Evolutionary conservation across 257 asterid species (phyloP).

Genomic region (Solanum gandarillasii): DNA sequence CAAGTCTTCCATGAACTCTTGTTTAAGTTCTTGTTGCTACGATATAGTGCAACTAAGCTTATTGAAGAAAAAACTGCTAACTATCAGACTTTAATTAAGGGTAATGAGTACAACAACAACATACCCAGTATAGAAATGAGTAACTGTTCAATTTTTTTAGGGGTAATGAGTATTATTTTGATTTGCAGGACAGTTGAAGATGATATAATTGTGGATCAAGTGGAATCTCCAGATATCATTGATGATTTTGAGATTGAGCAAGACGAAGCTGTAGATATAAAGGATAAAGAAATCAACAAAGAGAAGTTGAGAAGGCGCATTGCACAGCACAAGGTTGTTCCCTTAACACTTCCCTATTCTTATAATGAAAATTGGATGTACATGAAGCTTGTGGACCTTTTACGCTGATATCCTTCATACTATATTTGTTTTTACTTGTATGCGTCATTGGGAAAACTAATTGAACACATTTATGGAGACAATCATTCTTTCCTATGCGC

Average conservation of each 20-base stretch:
- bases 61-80: neutral
- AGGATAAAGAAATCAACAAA: slow-evolving; percentile 78
- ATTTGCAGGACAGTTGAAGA: slow-evolving; percentile 80
- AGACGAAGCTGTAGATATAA: slow-evolving; percentile 71
- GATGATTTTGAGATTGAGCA: slow-evolving; percentile 90
- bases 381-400: neutral
- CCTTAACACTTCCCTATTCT: neutral
- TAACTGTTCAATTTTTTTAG: neutral
- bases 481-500: neutral
- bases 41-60: neutral
- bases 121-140: neutral
- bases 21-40: neutral
- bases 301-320: slow-evolving; percentile 79
- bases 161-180: neutral
- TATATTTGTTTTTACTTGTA: neutral
- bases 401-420: neutral
- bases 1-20: neutral
- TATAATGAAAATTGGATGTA: neutral
- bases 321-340: slow-evolving; percentile 62
- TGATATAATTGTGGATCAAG: slow-evolving; percentile 69
- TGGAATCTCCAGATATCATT: slow-evolving; percentile 73
- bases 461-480: neutral
- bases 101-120: neutral
- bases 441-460: neutral
- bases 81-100: neutral